Evolutionary conservation across 805 yeast genomes (phyloP).

Genomic region (Starmerella tilneyi): DNA sequence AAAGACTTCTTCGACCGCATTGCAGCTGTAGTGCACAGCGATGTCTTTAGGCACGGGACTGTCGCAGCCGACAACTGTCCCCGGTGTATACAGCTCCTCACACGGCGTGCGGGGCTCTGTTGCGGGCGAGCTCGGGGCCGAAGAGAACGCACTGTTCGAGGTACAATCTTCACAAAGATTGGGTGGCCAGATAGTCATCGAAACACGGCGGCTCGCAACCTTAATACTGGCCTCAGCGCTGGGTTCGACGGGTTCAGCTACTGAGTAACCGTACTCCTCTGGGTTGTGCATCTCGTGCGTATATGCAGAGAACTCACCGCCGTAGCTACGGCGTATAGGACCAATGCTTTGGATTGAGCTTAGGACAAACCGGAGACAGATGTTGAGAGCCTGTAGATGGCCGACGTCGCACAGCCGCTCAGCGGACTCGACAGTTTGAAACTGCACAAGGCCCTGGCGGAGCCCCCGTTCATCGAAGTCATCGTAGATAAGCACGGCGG

Average conservation of each 20-base stretch:
- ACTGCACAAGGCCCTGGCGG: constrained; percentile 18
- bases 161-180: too few relatives aligned
- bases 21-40: too few relatives aligned
- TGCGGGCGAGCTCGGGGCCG: too few relatives aligned
- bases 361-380: constrained; percentile 4
- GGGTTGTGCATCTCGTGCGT: background rate
- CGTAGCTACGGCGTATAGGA: constrained; percentile 12
- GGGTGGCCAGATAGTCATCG: background rate
- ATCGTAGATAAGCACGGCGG: constrained; percentile 15
- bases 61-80: background rate
- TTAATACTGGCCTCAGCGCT: background rate
- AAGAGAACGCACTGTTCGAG: too few relatives aligned
- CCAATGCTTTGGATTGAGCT: constrained; percentile 18
- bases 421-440: constrained; percentile 5
- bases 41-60: too few relatives aligned
- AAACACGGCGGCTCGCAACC: too few relatives aligned
- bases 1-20: too few relatives aligned
- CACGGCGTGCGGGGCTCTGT: background rate
- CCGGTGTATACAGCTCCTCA: background rate
- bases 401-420: background rate
- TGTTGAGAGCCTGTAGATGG: background rate
- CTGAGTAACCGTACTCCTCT: constrained; percentile 14
- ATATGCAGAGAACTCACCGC: constrained; percentile 17
- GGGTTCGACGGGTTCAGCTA: constrained; percentile 15
- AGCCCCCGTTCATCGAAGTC: constrained; percentile 16